Evolutionary conservation across 108 stramenopile species (phyloP).

Genomic region (Skeletonema grethae): DNA sequence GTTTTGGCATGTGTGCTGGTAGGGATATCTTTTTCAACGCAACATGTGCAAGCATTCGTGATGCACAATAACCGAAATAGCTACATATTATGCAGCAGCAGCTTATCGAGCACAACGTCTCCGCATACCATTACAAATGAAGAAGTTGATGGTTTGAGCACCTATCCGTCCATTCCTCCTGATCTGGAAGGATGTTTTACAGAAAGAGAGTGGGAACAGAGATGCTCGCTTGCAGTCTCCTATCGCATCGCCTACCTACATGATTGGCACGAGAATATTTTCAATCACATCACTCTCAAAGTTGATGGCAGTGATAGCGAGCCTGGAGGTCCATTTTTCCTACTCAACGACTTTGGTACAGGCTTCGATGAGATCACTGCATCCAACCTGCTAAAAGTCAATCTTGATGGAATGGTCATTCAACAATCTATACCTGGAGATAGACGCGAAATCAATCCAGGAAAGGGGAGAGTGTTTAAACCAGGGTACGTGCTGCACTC

Average conservation of each 20-base stretch:
- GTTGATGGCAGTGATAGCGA: conserved; percentile 41
- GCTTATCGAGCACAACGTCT: not conserved
- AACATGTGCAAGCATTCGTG: too few relatives aligned
- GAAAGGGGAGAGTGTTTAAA: conserved; percentile 45
- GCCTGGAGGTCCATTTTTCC: conserved; percentile 39
- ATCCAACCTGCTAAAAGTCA: conserved; percentile 44
- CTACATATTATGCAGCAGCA: not conserved
- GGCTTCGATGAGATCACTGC: conserved; percentile 53
- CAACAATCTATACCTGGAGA: conserved; percentile 13
- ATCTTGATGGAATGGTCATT: conserved; percentile 42
- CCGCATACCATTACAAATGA: not conserved
- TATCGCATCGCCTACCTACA: conserved; percentile 46
- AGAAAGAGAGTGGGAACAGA: conserved; percentile 37
- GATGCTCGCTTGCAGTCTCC: conserved; percentile 45
- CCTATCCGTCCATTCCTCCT: conserved; percentile 29
- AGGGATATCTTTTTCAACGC: too few relatives aligned
- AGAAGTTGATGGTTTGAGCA: conserved; percentile 8
- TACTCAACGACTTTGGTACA: conserved; percentile 43
- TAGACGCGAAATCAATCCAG: conserved; percentile 38
- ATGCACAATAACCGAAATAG: not conserved
- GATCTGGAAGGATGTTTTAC: conserved; percentile 30
- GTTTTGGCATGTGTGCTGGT: too few relatives aligned
- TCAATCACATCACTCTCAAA: conserved; percentile 54
- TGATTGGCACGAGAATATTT: conserved; percentile 48
- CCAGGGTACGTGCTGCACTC: conserved; percentile 48